phyloP scores from a whole-genome alignment of 148 eudicot species.

The Chenopodium quinoa region DNA sequence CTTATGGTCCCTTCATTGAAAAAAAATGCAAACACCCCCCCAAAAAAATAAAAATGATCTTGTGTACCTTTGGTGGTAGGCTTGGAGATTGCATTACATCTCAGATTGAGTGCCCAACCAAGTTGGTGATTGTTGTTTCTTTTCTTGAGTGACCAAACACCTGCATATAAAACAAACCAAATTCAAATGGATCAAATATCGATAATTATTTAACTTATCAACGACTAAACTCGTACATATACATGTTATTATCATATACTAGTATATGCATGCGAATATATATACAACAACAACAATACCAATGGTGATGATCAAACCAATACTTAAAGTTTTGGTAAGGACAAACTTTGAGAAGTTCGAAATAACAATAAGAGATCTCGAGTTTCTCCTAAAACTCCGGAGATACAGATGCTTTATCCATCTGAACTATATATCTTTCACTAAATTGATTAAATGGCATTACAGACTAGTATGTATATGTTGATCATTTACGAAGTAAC shows the following conservation, averaged over 20 bases:
- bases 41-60: neutral
- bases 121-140: conserved; percentile 21
- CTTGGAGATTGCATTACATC: conserved; percentile 33
- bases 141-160: conserved; percentile 22
- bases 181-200: conserved; percentile 6
- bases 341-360: too few species aligned
- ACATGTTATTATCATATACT: neutral
- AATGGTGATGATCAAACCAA: neutral
- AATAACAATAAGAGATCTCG: too few species aligned
- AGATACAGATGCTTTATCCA: too few species aligned
- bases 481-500: too few species aligned
- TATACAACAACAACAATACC: neutral
- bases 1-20: neutral
- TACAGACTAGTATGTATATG: too few species aligned
- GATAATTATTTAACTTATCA: neutral
- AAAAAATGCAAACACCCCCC: neutral
- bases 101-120: conserved; percentile 26
- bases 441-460: too few species aligned
- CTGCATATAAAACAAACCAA: conserved; percentile 17
- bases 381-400: too few species aligned
- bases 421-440: too few species aligned
- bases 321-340: too few species aligned
- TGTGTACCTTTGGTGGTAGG: conserved; percentile 27
- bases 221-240: neutral
- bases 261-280: neutral